Percentiles rank a stretch among this genome's conserved stretches.
These are phyloP conservation scores for Mortierella claussenii DNA, from an alignment of 192 early-diverging fungal species.

Conservation along the genomic window DNA sequence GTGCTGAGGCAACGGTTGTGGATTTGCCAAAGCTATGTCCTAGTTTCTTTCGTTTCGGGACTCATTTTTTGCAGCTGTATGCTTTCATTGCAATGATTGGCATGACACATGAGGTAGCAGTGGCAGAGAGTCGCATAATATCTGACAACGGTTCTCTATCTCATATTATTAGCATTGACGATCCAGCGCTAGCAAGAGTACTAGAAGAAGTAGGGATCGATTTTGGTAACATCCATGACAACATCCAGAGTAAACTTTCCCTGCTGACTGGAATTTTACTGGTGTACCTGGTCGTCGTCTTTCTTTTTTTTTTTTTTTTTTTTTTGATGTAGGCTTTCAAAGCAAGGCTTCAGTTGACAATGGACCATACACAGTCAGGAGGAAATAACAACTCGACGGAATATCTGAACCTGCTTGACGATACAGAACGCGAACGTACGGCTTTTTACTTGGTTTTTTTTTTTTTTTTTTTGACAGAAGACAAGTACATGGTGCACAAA, in stretches of 20 bases:
- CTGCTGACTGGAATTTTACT: not conserved
- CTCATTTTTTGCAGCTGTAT: slow-evolving; percentile 30
- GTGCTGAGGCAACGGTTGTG: slow-evolving; percentile 30
- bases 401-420: slow-evolving; percentile 56
- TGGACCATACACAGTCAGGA: slow-evolving; percentile 61
- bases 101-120: not conserved
- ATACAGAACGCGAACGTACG: slow-evolving; percentile 62
- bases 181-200: slow-evolving; percentile 5
- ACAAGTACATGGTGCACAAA: too few relatives aligned
- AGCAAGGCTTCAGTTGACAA: slow-evolving; percentile 50
- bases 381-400: slow-evolving; percentile 47
- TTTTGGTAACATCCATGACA: not conserved
- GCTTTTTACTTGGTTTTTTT: not conserved
- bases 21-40: slow-evolving; percentile 41
- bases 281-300: too few relatives aligned
- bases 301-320: too few relatives aligned
- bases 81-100: not conserved
- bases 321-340: slow-evolving; percentile 52
- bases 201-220: slow-evolving; percentile 15
- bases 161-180: not conserved
- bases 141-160: not conserved
- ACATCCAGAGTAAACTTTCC: not conserved
- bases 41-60: slow-evolving; percentile 40
- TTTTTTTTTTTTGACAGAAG: not conserved
- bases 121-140: not conserved